phyloP scores from a whole-genome alignment of 202 grass and related monocot genomes.

The Schoenoplectus triqueter region DNA sequence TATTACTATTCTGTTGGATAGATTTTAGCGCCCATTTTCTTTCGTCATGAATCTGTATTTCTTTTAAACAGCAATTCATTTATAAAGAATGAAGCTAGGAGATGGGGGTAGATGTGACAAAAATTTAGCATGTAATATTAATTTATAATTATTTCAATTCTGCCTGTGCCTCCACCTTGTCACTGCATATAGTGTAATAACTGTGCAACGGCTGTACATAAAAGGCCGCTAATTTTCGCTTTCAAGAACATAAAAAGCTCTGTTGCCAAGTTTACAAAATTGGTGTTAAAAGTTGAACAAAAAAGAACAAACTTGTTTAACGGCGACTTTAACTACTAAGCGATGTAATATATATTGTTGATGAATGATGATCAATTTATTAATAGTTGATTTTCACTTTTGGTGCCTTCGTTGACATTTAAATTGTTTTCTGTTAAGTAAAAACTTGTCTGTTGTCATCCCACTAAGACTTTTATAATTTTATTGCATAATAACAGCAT shows the following conservation, averaged over 20 bases:
- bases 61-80: not conserved
- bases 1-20: not conserved
- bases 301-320: conserved; percentile 19
- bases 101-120: not conserved
- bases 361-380: not conserved
- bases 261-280: conserved; percentile 1
- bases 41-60: not conserved
- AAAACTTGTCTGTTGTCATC: conserved; percentile 17
- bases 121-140: not conserved
- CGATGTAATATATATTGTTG: not conserved
- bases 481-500: not conserved
- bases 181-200: not conserved
- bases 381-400: not conserved
- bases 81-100: not conserved
- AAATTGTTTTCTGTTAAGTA: conserved; percentile 10
- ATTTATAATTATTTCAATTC: not conserved
- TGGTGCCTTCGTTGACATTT: not conserved
- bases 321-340: conserved; percentile 1
- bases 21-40: not conserved
- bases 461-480: conserved; percentile 10
- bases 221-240: too few relatives aligned
- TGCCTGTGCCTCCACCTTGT: too few relatives aligned
- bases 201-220: not conserved
- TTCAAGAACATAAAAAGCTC: not conserved
- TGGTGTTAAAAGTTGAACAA: not conserved